phyloP scores from a whole-genome alignment of 225 moss, liverwort and hornwort species.

The Polytrichum commune region DNA sequence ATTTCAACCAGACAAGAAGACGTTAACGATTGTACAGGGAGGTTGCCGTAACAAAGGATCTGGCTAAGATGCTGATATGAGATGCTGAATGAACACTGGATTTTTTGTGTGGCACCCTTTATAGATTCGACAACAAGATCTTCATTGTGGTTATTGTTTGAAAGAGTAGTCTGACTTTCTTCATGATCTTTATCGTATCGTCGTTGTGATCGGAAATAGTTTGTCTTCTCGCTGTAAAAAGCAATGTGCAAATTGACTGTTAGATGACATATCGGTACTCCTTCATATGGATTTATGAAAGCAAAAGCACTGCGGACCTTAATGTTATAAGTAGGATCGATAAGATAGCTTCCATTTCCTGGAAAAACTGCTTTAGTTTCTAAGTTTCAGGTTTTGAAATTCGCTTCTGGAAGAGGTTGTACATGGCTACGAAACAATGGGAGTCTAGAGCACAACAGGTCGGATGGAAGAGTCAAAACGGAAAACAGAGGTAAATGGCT shows the following conservation, averaged over 20 bases:
- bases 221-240: not conserved
- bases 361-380: too few relatives aligned
- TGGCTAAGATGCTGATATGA: slow-evolving; percentile 61
- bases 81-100: slow-evolving; percentile 29
- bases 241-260: too few relatives aligned
- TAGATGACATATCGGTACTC: too few relatives aligned
- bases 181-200: not conserved
- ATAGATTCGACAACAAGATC: slow-evolving; percentile 2
- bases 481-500: not conserved
- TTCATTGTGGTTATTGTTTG: slow-evolving; percentile 13
- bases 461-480: too few relatives aligned
- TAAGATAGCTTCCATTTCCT: too few relatives aligned
- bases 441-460: too few relatives aligned
- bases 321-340: too few relatives aligned
- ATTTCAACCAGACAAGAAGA: slow-evolving; percentile 65
- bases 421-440: too few relatives aligned
- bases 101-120: slow-evolving; percentile 6
- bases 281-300: too few relatives aligned
- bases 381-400: too few relatives aligned
- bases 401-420: too few relatives aligned
- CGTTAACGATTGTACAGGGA: slow-evolving; percentile 45
- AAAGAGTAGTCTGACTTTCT: not conserved
- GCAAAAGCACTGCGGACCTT: too few relatives aligned
- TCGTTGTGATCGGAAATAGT: not conserved
- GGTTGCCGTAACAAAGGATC: slow-evolving; percentile 56